These are phyloP conservation scores for Orbilia oligospora DNA, from an alignment of 2,329 filamentous ascomycete genomes.

Conservation along the genomic window DNA sequence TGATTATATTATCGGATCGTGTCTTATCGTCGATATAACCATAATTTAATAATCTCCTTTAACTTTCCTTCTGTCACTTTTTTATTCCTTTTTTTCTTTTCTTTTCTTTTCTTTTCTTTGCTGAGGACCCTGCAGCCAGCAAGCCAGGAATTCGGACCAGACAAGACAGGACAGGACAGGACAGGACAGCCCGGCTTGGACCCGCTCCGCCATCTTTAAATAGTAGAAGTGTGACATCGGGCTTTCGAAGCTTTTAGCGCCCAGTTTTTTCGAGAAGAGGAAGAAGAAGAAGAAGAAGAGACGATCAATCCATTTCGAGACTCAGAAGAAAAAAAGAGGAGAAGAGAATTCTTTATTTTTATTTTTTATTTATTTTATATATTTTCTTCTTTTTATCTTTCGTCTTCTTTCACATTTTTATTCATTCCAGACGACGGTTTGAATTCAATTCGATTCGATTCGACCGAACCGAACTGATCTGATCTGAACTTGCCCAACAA, in stretches of 20 bases:
- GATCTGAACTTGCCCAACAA: slow-evolving; percentile 34
- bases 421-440: slow-evolving; percentile 27
- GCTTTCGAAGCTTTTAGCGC: slow-evolving; percentile 42
- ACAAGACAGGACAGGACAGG: not conserved
- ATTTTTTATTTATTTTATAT: too few relatives aligned
- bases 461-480: not conserved
- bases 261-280: slow-evolving; percentile 30
- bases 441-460: not conserved
- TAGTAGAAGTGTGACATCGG: slow-evolving; percentile 24
- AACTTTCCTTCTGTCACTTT: slow-evolving; percentile 21
- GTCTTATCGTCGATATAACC: slow-evolving; percentile 30
- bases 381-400: too few relatives aligned
- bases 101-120: not conserved
- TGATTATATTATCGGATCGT: slow-evolving; percentile 31
- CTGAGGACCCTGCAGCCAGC: slow-evolving; percentile 43
- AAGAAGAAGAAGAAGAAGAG: too few relatives aligned
- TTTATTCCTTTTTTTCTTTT: slow-evolving; percentile 20
- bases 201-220: slow-evolving; percentile 31
- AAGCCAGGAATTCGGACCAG: not conserved
- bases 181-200: slow-evolving; percentile 35
- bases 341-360: too few relatives aligned
- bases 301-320: not conserved
- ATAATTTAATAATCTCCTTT: too few relatives aligned
- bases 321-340: not conserved
- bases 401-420: too few relatives aligned